Base-by-base conservation (phyloP, 2,329 filamentous ascomycete genomes). In the Exophiala oligosperma region DNA sequence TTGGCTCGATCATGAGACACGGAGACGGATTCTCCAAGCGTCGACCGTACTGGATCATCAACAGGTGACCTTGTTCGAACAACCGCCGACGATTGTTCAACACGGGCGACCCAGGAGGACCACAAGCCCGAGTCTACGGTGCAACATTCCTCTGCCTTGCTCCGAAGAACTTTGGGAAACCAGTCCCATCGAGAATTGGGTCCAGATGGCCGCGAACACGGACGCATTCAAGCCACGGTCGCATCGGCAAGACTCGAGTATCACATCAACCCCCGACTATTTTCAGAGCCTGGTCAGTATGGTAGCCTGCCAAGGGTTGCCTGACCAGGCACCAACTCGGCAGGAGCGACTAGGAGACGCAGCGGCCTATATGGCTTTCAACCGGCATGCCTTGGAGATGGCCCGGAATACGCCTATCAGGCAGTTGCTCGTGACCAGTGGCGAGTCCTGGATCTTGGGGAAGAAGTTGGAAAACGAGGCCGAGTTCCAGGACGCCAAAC, bases 361-460 rank as follows among this genome's bases (percentile, higher is more conserved):
- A 11, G 53, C 57, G 7, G 52, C 54, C n/a, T 52, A 59, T 2
- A 43, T 65, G 46, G 37, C 49, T n/a, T 70, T 72, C 57, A 71
- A 67, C 37, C 65, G 70, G 49, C 70, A 74, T 51, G 64, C 67
- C 1, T 57, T 70, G 37, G 64, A 68, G 14, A 69, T 71, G 40
- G 65, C 69, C 37, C 64, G 65, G 21, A 66, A 71, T 58, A 68
- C 68, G 2, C 72, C 71, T 6, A 54, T 74, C 40, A 68, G 66
- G 14, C 61, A 67, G 46, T 60, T 74, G 17, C 62, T 74, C 32
- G 67, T 69, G 4, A 70, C 72, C n/a, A 69, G 68, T 47, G 70
- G 71, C 29, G 71, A 73, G 60, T 72, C 71, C 3, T 73, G 71
- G 72, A 64, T 73, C 43, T 68, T 72, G 56, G 72, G 71, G 47